phyloP scores from a whole-genome alignment of 192 early-diverging fungal species.

The Thamnidium elegans region DNA sequence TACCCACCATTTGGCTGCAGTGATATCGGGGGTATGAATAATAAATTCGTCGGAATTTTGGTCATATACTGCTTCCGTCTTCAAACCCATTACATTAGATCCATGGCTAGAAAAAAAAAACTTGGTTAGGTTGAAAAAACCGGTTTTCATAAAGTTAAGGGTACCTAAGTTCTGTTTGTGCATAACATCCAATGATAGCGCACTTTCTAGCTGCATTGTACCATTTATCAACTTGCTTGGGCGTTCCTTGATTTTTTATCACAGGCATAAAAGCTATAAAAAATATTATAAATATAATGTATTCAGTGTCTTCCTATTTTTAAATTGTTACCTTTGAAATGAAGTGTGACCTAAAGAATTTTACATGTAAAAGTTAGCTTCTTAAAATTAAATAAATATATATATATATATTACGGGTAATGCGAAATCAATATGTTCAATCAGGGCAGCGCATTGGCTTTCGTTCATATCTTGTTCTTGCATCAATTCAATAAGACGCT shows the following conservation, averaged over 20 bases:
- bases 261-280: constrained; percentile 72
- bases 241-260: constrained; percentile 64
- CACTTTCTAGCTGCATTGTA: constrained; percentile 60
- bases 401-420: constrained; percentile 35
- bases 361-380: constrained; percentile 25
- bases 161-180: constrained; percentile 77
- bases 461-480: constrained; percentile 37
- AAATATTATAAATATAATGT: constrained; percentile 26
- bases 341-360: constrained; percentile 23
- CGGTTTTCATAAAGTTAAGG: too few species aligned
- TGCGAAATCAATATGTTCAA: constrained; percentile 41
- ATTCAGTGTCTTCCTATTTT: background rate
- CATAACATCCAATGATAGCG: constrained; percentile 80
- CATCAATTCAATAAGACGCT: constrained; percentile 26
- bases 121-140: too few species aligned
- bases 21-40: constrained; percentile 63
- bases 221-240: constrained; percentile 73
- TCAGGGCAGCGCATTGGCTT: constrained; percentile 24
- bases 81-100: constrained; percentile 72
- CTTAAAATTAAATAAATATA: background rate
- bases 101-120: constrained; percentile 41
- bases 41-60: constrained; percentile 76
- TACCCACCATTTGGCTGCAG: constrained; percentile 74
- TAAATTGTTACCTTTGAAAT: too few species aligned
- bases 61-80: constrained; percentile 77